Conservation (phyloP, 2,329 filamentous ascomycete species). For the Nemania sp. region DNA sequence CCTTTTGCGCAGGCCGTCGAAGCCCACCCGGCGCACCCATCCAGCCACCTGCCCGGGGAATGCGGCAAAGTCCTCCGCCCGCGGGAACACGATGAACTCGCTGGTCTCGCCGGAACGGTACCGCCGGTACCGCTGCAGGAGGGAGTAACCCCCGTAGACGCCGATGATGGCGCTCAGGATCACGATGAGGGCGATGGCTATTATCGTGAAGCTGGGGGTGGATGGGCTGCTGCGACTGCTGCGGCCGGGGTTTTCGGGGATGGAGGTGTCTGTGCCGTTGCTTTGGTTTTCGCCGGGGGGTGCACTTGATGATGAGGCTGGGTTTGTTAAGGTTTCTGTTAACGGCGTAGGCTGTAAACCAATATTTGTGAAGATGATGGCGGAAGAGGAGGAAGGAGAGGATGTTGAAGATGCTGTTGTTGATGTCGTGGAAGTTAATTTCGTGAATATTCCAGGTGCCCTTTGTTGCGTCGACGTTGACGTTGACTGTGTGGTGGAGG, state of each 20-base stretch:
- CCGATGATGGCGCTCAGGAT: constrained; percentile 43
- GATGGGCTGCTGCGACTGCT: background rate
- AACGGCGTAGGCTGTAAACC: background rate
- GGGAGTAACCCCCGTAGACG: constrained; percentile 29
- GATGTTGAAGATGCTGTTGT: background rate
- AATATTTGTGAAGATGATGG: background rate
- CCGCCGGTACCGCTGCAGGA: constrained; percentile 41
- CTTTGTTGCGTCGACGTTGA: background rate
- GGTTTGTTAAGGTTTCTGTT: constrained; percentile 8
- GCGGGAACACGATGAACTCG: constrained; percentile 26
- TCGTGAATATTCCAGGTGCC: background rate
- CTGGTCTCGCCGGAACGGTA: constrained; percentile 36
- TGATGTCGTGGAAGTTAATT: background rate
- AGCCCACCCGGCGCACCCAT: constrained; percentile 6
- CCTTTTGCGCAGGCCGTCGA: no score
- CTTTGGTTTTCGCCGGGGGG: background rate
- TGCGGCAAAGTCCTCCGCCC: background rate
- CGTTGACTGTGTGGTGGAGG: background rate
- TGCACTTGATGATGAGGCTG: constrained; percentile 1
- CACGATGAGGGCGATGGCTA: constrained; percentile 42
- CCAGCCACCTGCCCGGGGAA: background rate
- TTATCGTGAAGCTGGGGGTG: constrained; percentile 30
- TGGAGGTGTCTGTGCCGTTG: background rate
- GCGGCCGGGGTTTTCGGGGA: no score
- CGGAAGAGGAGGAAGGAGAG: background rate